Base-by-base conservation (phyloP, 192 early-diverging fungal species). In the Coemansia umbellata region DNA sequence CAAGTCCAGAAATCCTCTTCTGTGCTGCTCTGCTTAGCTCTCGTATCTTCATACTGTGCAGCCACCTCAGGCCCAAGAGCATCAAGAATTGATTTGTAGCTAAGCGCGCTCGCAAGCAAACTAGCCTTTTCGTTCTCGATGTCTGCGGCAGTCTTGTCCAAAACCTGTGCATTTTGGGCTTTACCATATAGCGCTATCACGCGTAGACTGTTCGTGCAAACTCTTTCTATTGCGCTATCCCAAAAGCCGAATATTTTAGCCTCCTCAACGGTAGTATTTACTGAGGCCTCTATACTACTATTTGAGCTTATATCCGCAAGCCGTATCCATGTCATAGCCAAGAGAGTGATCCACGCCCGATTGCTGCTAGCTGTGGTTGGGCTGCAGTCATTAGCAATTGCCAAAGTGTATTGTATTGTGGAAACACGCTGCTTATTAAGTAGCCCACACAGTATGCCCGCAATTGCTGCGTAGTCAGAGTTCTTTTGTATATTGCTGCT, bases 241-340 rank as follows among this genome's bases (percentile, higher is more conserved):
- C 72, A 75, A 37, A 66, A 53, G 0, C 57, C 57, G 8, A 17
- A 9, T 13, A 18, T 45, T 40, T 49, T 55, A 7, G 61, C 60
- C 19, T 63, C 48, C 24, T 52, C 48, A 6, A 31, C 27, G 1
- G 31, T 33, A 11, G 31, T 6, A 10, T 17, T 17, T n/a, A 57
- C 37, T 10, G 45, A 37, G 4, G 65, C n/a, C 27, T 49, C 56
- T 3, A 67, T 53, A 1, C n/a, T 13, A 19, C 27, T 31, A 50
- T 39, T 52, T 14, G 30, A 10, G 5, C 43, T 42, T 5, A 39
- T 8, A 11, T 18, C 4, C 9, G 65, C 65, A 2, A 53, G 26
- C 6, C 54, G 42, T 14, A 37, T 22, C 55, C 61, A 75, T 31
- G 69, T 40, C 44, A 65, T 58, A 15, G 58, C 66, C 37, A 57